Evolutionary conservation across 805 yeast genomes (phyloP).

Genomic region (Yamadazyma akitaensis): DNA sequence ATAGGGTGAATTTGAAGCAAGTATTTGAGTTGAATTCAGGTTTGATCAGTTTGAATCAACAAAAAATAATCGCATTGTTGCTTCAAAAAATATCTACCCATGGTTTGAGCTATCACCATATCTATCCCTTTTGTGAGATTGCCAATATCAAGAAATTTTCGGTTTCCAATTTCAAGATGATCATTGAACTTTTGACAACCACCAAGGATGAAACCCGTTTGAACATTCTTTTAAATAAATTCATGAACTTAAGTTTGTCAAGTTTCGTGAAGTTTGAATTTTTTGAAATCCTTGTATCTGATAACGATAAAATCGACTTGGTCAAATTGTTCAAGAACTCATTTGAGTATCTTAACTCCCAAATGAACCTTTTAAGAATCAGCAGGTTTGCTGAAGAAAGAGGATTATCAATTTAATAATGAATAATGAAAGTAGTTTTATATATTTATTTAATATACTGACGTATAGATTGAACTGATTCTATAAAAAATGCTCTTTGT

Average conservation of each 20-base stretch:
- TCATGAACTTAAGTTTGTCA: conserved; percentile 17
- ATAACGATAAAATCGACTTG: conserved; percentile 19
- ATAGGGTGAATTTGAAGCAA: neutral
- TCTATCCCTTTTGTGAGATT: conserved; percentile 23
- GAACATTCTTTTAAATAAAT: conserved; percentile 26
- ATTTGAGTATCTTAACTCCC: conserved; percentile 22
- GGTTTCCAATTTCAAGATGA: conserved; percentile 19
- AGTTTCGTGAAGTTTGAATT: conserved; percentile 29
- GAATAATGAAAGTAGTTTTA: conserved; percentile 2
- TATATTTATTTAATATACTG: neutral
- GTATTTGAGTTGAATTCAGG: conserved; percentile 2
- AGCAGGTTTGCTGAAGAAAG: conserved; percentile 1
- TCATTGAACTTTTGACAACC: conserved; percentile 26
- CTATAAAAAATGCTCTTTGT: too few relatives aligned
- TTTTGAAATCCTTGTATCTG: conserved; percentile 22
- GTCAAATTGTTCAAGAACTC: conserved; percentile 22
- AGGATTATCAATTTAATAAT: conserved; percentile 4
- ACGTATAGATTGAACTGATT: too few relatives aligned
- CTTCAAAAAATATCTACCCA: conserved; percentile 3
- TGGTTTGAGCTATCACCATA: conserved; percentile 1
- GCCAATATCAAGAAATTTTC: conserved; percentile 18
- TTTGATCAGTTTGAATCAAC: conserved; percentile 10
- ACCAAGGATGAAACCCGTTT: conserved; percentile 21
- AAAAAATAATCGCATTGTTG: conserved; percentile 5
- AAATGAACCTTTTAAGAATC: conserved; percentile 16